phyloP scores from a whole-genome alignment of 495 filamentous ascomycete species.

The Penicillium verhagenii region DNA sequence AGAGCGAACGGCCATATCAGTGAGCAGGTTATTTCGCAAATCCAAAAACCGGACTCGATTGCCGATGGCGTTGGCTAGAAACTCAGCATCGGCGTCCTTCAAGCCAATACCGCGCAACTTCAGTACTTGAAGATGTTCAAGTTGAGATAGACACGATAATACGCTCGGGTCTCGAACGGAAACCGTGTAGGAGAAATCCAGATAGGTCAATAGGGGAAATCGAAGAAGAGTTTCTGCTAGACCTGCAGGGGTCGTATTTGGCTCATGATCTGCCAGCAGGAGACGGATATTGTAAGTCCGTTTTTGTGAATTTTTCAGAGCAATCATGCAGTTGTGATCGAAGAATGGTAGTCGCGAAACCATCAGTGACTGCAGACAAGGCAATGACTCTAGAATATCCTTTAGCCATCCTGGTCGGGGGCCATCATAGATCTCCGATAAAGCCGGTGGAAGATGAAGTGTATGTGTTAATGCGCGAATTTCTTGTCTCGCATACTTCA shows the following conservation, averaged over 20 bases:
- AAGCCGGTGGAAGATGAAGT: conserved; percentile 63
- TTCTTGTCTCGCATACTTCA: conserved; percentile 52
- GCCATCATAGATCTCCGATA: conserved; percentile 64
- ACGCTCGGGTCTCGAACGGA: conserved; percentile 53
- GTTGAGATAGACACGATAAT: conserved; percentile 39
- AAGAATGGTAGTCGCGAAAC: conserved; percentile 63
- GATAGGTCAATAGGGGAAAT: conserved; percentile 55
- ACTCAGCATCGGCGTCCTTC: conserved; percentile 53
- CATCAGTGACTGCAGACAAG: conserved; percentile 59
- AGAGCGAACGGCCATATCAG: conserved; percentile 52
- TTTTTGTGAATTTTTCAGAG: conserved; percentile 33
- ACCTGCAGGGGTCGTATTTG: conserved; percentile 55
- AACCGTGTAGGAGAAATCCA: conserved; percentile 61
- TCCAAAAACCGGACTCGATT: conserved; percentile 56
- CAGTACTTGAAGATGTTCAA: conserved; percentile 55
- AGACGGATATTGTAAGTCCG: conserved; percentile 48
- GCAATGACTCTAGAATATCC: conserved; percentile 59
- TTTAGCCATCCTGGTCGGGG: conserved; percentile 61
- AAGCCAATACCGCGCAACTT: conserved; percentile 59
- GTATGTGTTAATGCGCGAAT: conserved; percentile 62
- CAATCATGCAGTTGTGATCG: conserved; percentile 59
- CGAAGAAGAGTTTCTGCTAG: conserved; percentile 51
- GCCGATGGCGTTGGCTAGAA: conserved; percentile 53
- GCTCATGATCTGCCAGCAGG: conserved; percentile 56
- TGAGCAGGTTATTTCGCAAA: conserved; percentile 58